Evolutionary conservation across 495 filamentous ascomycete species (phyloP), one percentile per base, ranked within the genome.

Genomic region (Xylaria castorea): DNA sequence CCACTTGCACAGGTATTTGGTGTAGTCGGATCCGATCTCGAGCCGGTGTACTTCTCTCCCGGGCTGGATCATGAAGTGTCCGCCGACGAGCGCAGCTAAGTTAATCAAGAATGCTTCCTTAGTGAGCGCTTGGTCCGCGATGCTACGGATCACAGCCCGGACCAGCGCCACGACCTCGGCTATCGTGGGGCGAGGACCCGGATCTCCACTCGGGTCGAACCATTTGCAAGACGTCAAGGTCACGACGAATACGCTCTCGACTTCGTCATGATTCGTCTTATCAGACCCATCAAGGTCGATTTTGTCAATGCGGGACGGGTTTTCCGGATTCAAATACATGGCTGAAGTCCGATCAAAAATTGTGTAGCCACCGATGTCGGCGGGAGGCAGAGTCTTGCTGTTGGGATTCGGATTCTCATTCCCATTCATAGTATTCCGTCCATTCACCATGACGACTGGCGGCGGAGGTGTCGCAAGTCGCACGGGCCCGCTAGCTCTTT

Each of bases 381-480:
- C 71, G 12, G 71, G 50, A 20, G 73, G 68, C 27, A 60, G 32
- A 38, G 58, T 61, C n/a, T 61, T 61, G 58, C 34, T 78, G 46
- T 70, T 76, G n/a, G 57, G 58, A 40, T 70, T 71, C 3, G 62
- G 27, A 12, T 66, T 58, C 11, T 63, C 55, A 53, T 55, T 72
- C 38, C 71, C 73, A 40, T 73, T 77, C 30, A 72, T 60, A 14
- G 79, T 42, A 18, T 74, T 69, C 38, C 89, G 86, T 3, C 92
- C 92, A 73, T 94, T 94, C 1, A 94, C 83, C 70, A 92, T 84
- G 0, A 94, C 80, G 12, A 88, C 87, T 0, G 83, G 80, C 12
- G 80, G 79, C 25, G 91, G 91, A 11, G 93, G 93, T 0, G 93
- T 95, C 0, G 93, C 93, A 25, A 96, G 88, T 25, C 93, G 86